Conservation (phyloP, 768 basidiomycete species). For the Phylloporus sp. region DNA sequence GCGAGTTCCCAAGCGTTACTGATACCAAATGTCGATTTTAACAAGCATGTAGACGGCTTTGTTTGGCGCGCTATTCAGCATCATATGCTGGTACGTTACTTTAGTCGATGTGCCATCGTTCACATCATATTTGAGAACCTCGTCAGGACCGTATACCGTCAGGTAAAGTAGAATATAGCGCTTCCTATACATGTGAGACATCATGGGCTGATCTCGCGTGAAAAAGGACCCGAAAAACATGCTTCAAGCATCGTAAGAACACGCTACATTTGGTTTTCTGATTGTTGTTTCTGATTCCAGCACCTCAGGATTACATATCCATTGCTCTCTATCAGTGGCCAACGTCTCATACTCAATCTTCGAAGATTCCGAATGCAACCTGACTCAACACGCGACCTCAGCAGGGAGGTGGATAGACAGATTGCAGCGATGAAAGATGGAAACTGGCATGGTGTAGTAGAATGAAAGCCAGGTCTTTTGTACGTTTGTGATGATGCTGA, state of each 20-base stretch:
- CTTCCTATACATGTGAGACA: not conserved
- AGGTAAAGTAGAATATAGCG: not conserved
- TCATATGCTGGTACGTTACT: conserved; percentile 1
- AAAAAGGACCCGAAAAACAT: not conserved
- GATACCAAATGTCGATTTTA: too few species aligned
- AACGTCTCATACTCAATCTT: conserved; percentile 1
- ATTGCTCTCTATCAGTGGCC: not conserved
- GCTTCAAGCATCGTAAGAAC: not conserved
- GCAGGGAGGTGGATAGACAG: not conserved
- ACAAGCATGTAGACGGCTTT: not conserved
- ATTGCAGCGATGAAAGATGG: not conserved
- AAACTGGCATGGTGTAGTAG: too few species aligned
- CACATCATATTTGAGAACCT: not conserved
- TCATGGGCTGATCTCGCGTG: not conserved
- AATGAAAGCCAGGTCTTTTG: too few species aligned
- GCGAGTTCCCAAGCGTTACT: not conserved
- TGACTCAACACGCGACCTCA: not conserved
- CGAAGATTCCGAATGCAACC: not conserved
- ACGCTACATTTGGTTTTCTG: not conserved
- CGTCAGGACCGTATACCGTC: not conserved
- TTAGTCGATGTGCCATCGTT: not conserved
- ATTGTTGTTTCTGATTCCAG: not conserved
- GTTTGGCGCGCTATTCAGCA: not conserved
- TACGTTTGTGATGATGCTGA: too few species aligned
- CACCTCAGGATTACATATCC: not conserved